Conservation (phyloP, 192 early-diverging fungal genomes). For the Gorgonomyces haynaldii region DNA sequence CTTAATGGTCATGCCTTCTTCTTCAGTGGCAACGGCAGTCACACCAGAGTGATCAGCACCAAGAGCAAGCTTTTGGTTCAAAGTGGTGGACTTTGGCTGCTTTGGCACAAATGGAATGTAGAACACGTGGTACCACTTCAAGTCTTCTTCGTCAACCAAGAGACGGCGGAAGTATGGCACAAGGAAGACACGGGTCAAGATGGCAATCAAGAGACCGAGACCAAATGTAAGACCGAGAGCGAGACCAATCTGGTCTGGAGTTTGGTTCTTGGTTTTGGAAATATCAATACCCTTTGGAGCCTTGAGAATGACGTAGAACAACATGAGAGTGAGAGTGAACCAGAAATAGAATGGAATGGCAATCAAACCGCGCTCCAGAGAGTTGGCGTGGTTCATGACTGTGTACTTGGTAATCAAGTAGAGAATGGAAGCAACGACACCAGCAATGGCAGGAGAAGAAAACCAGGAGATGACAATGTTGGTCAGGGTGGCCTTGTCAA, state of each 20-base stretch:
- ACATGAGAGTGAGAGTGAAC: constrained; percentile 47
- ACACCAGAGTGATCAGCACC: too few species aligned
- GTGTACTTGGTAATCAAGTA: constrained; percentile 53
- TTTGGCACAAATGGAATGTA: constrained; percentile 43
- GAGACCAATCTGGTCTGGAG: constrained; percentile 22
- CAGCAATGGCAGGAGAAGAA: constrained; percentile 57
- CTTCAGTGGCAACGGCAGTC: constrained; percentile 7
- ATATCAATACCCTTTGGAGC: constrained; percentile 23
- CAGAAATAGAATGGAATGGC: constrained; percentile 63
- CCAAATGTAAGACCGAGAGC: constrained; percentile 54
- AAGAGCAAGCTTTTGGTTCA: constrained; percentile 9
- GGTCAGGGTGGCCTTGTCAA: constrained; percentile 1
- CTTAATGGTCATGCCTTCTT: too few species aligned
- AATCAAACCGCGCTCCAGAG: constrained; percentile 52
- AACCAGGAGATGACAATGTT: constrained; percentile 67
- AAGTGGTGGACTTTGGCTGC: constrained; percentile 23
- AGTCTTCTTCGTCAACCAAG: constrained; percentile 49
- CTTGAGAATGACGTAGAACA: constrained; percentile 65
- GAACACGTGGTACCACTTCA: constrained; percentile 64
- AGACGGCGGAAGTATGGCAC: constrained; percentile 52
- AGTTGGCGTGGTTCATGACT: constrained; percentile 26
- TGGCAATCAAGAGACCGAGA: constrained; percentile 40
- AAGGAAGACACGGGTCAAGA: constrained; percentile 53
- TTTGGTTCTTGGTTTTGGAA: constrained; percentile 3
- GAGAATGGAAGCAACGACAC: constrained; percentile 50